Evolutionary conservation across 2,329 filamentous ascomycete species (phyloP).

Genomic region (Apiospora saccharicola): DNA sequence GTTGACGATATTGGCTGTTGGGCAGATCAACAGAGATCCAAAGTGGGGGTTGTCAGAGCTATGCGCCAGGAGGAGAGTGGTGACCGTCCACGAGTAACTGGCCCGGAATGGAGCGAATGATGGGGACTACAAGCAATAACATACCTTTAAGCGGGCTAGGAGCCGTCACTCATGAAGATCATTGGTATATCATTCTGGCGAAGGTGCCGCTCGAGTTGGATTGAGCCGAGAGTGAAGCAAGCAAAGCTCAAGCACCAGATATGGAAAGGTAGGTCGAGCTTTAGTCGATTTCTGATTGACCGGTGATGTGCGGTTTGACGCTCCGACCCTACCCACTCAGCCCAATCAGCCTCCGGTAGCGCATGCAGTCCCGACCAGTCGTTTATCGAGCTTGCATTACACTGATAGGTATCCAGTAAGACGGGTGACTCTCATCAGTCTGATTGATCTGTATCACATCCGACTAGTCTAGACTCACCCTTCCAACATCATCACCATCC

Average conservation of each 20-base stretch:
- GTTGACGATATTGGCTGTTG: constrained; percentile 11
- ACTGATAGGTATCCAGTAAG: not conserved
- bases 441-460: not conserved
- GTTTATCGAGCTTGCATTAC: constrained; percentile 4
- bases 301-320: not conserved
- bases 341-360: constrained; percentile 20
- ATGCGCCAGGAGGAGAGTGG: not conserved
- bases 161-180: not conserved
- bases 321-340: constrained; percentile 5
- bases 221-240: not conserved
- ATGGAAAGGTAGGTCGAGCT: not conserved
- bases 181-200: constrained; percentile 7
- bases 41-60: constrained; percentile 8
- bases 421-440: not conserved
- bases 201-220: not conserved
- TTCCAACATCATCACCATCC: constrained; percentile 16
- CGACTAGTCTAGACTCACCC: constrained; percentile 7
- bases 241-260: not conserved
- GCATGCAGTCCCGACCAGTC: not conserved
- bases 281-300: not conserved
- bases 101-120: constrained; percentile 4
- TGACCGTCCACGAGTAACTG: not conserved
- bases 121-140: not conserved
- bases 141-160: constrained; percentile 12
- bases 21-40: constrained; percentile 12